Percentiles rank a stretch among this genome's conserved stretches.
phyloP scores from a whole-genome alignment of 495 filamentous ascomycete species.

The Cercophora sp. region DNA sequence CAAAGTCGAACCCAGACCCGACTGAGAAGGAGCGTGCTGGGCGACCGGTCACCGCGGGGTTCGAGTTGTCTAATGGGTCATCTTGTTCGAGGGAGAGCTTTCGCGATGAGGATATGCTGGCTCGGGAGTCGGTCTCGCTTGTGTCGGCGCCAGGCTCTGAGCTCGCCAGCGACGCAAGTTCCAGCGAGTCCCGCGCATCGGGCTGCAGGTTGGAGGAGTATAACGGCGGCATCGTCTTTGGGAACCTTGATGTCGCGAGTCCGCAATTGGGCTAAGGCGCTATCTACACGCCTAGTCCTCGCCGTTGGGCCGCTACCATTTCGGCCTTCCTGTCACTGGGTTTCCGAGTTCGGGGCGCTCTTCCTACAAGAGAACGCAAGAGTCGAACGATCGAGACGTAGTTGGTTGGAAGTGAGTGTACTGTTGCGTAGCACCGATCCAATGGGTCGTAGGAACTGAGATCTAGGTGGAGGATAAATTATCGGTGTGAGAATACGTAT shows the following conservation, averaged over 20 bases:
- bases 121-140: constrained; percentile 64
- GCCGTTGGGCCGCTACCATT: constrained; percentile 2
- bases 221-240: constrained; percentile 36
- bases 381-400: neutral
- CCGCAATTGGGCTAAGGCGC: neutral
- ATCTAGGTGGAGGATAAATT: no score
- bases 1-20: constrained; percentile 91
- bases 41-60: constrained; percentile 41
- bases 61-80: constrained; percentile 65
- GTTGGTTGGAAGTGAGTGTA: no score
- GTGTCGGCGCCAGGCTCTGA: constrained; percentile 65
- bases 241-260: constrained; percentile 3
- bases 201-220: constrained; percentile 45
- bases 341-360: neutral
- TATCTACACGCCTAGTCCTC: constrained; percentile 4
- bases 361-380: neutral
- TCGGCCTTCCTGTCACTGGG: neutral
- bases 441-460: no score
- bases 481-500: no score
- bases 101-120: constrained; percentile 85
- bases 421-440: no score
- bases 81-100: constrained; percentile 84
- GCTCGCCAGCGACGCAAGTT: constrained; percentile 89
- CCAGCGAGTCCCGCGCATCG: constrained; percentile 80
- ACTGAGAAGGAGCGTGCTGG: constrained; percentile 74